Conservation (phyloP, 2,329 filamentous ascomycete species). For the Penicillium occitanis region DNA sequence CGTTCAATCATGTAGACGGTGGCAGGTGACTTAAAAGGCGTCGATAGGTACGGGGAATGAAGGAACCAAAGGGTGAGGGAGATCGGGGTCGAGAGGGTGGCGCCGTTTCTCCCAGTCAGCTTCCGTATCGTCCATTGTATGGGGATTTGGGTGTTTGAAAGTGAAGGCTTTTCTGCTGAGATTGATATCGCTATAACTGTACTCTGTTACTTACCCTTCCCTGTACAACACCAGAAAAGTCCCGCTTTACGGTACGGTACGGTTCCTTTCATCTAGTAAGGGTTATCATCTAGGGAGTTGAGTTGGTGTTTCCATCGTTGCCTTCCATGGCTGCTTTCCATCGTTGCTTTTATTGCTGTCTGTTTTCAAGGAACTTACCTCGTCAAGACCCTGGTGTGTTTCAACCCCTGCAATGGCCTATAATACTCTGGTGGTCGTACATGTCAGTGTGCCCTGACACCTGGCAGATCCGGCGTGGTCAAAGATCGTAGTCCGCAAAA, state of each 20-base stretch:
- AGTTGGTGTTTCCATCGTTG: background rate
- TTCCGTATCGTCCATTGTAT: background rate
- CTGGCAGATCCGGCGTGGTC: background rate
- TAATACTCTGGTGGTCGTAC: background rate
- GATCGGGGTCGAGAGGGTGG: background rate
- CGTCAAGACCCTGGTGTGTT: background rate
- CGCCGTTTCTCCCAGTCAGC: slow-evolving; percentile 1
- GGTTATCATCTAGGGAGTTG: background rate
- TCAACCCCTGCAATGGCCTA: background rate
- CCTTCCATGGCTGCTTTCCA: too few relatives aligned
- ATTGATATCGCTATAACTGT: background rate
- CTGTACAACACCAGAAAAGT: too few relatives aligned
- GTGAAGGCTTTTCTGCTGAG: background rate
- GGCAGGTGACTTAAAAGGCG: background rate
- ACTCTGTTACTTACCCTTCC: too few relatives aligned
- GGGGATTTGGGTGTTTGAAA: background rate
- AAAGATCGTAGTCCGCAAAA: background rate
- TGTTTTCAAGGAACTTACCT: too few relatives aligned
- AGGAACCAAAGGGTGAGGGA: slow-evolving; percentile 5
- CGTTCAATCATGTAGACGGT: background rate
- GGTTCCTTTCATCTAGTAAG: too few relatives aligned
- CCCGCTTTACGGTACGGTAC: too few relatives aligned
- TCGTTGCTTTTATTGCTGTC: too few relatives aligned
- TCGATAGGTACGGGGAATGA: background rate
- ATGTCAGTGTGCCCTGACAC: background rate